Evolutionary conservation across 208 protist species (phyloP).

Genomic region (Acanthamoeba sp.): DNA sequence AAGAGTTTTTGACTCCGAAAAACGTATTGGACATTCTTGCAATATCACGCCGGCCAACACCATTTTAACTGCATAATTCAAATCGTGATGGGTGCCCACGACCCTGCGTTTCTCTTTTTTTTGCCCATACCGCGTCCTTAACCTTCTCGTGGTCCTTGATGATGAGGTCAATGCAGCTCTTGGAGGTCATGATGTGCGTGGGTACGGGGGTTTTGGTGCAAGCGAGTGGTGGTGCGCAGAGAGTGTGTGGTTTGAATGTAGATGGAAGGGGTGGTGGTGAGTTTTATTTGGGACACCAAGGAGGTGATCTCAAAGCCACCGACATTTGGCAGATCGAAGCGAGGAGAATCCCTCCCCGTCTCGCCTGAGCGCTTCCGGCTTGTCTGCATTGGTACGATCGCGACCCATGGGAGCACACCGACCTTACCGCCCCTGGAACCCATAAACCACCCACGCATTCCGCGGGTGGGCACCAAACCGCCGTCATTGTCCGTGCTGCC

Average conservation of each 20-base stretch:
- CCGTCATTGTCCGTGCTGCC: no score
- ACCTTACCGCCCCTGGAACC: no score
- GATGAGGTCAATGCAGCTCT: background rate
- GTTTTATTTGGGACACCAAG: background rate
- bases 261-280: background rate
- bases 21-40: no score
- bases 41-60: no score
- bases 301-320: background rate
- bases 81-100: no score
- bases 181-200: background rate
- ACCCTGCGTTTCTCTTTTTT: no score
- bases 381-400: no score
- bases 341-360: background rate
- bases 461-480: no score
- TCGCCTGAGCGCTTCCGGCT: background rate
- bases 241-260: background rate
- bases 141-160: conserved; percentile 46
- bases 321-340: background rate
- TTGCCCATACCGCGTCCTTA: background rate
- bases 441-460: no score
- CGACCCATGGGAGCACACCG: no score
- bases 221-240: background rate
- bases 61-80: no score
- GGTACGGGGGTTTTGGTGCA: background rate
- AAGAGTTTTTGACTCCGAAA: no score